Evolutionary conservation across 2,329 filamentous ascomycete species (phyloP).

Genomic region (Ophiostoma quercus): DNA sequence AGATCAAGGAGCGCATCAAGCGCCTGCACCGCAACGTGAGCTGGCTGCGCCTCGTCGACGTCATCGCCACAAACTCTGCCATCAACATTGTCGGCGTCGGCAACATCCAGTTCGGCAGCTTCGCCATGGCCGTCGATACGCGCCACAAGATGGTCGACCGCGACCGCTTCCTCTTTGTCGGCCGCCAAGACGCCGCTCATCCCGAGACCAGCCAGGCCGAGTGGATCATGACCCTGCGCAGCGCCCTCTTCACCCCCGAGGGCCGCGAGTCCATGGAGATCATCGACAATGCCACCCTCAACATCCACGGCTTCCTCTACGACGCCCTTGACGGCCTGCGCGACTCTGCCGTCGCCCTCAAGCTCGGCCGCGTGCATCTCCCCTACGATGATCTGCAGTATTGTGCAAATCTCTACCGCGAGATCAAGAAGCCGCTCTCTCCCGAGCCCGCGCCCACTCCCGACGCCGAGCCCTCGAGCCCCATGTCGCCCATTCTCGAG

Average conservation of each 20-base stretch:
- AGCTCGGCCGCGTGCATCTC: constrained; percentile 83
- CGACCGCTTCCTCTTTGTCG: constrained; percentile 79
- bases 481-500: constrained; percentile 18
- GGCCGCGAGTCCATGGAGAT: constrained; percentile 81
- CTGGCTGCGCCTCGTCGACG: constrained; percentile 83
- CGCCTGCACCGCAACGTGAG: constrained; percentile 77
- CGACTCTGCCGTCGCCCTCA: constrained; percentile 84
- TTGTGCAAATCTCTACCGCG: constrained; percentile 55
- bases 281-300: constrained; percentile 79
- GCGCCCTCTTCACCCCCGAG: constrained; percentile 81
- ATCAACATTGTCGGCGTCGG: constrained; percentile 76
- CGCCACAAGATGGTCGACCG: constrained; percentile 86
- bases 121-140: constrained; percentile 85
- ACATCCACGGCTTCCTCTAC: constrained; percentile 86
- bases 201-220: constrained; percentile 69
- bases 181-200: constrained; percentile 52
- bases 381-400: constrained; percentile 79
- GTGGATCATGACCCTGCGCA: constrained; percentile 84
- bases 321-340: constrained; percentile 79
- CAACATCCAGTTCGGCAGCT: constrained; percentile 73
- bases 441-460: constrained; percentile 30
- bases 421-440: constrained; percentile 39
- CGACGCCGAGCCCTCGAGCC: constrained; percentile 27
- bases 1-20: constrained; percentile 80
- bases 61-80: constrained; percentile 76